Evolutionary conservation across 306 rosid genomes (phyloP).

Genomic region (Cicer arietinum): DNA sequence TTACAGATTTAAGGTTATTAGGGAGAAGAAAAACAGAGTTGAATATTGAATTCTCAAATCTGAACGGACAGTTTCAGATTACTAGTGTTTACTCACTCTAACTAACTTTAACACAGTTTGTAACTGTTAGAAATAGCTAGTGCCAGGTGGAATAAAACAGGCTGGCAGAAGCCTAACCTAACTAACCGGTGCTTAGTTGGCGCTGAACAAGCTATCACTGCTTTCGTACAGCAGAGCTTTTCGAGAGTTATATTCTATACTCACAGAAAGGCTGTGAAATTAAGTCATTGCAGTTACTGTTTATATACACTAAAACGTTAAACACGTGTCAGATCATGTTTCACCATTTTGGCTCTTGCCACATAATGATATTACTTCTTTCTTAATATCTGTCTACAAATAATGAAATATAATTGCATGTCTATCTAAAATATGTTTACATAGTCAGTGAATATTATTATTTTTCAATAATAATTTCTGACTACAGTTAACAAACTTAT

Average conservation of each 20-base stretch:
- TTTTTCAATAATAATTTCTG: neutral
- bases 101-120: too few relatives aligned
- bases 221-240: too few relatives aligned
- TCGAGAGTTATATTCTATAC: too few relatives aligned
- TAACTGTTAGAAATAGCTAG: too few relatives aligned
- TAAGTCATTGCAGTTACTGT: neutral
- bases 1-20: neutral
- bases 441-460: neutral
- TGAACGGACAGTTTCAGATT: too few relatives aligned
- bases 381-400: neutral
- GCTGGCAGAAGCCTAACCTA: too few relatives aligned
- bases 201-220: too few relatives aligned
- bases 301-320: neutral
- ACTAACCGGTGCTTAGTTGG: too few relatives aligned
- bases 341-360: neutral
- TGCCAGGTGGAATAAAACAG: too few relatives aligned
- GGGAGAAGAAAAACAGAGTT: too few relatives aligned
- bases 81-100: too few relatives aligned
- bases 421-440: neutral
- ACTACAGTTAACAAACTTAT: conserved; percentile 6
- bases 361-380: neutral
- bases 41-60: too few relatives aligned
- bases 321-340: neutral
- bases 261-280: neutral
- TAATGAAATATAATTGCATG: neutral